These are phyloP conservation scores for Candida patagonica DNA, from an alignment of 805 yeast species.

Conservation along the genomic window DNA sequence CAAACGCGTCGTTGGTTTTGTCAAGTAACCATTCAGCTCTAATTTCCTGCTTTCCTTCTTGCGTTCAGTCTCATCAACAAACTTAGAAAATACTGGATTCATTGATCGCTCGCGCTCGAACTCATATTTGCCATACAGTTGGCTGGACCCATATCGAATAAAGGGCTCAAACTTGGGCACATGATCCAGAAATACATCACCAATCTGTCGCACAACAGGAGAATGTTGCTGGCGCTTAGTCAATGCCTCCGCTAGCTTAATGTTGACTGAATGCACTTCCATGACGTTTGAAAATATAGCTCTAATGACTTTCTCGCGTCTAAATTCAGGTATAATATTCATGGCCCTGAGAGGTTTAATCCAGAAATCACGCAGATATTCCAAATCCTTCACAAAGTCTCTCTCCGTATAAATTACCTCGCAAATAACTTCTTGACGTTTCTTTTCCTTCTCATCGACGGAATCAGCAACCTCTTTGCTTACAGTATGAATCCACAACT, in stretches of 20 bases:
- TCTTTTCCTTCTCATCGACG: constrained; percentile 74
- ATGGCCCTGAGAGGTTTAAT: constrained; percentile 83
- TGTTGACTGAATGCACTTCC: constrained; percentile 77
- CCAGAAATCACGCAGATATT: constrained; percentile 87
- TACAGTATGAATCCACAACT: constrained; percentile 90
- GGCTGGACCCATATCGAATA: constrained; percentile 86
- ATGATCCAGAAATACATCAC: constrained; percentile 77
- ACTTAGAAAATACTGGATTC: constrained; percentile 85
- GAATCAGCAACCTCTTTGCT: constrained; percentile 68
- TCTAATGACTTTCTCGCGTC: constrained; percentile 82
- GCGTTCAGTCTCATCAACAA: constrained; percentile 83
- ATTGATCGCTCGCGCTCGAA: constrained; percentile 88
- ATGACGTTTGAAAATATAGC: constrained; percentile 85
- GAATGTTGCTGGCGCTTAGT: constrained; percentile 78
- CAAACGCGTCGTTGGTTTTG: constrained; percentile 92
- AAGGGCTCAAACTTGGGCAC: constrained; percentile 88
- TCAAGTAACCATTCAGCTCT: constrained; percentile 84
- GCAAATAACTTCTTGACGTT: constrained; percentile 90
- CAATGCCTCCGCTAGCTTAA: constrained; percentile 79
- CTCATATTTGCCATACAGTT: constrained; percentile 90
- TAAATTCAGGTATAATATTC: constrained; percentile 76
- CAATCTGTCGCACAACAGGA: constrained; percentile 77
- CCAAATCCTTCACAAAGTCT: constrained; percentile 90
- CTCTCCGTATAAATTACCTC: constrained; percentile 91
- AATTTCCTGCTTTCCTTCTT: constrained; percentile 78